Percentiles rank a stretch among this genome's conserved stretches.
These are phyloP conservation scores for Ceratopteris richardii DNA, from an alignment of 75 land plant genomes.

Conservation along the genomic window DNA sequence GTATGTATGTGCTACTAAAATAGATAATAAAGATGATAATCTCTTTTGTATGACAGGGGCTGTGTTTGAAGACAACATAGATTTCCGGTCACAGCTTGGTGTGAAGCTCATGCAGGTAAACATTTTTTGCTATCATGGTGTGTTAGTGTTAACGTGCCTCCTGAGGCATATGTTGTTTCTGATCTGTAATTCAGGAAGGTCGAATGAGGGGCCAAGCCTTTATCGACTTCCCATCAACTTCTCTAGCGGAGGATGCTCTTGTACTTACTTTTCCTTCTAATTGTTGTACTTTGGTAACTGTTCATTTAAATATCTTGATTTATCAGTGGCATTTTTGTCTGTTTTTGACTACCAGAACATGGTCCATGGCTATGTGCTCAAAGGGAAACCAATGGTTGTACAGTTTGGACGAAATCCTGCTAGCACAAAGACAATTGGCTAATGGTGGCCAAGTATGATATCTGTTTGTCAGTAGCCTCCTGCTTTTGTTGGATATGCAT, in stretches of 20 bases:
- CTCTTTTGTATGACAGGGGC: slow-evolving; percentile 44
- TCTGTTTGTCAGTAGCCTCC: no score
- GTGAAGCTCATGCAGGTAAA: slow-evolving; percentile 89
- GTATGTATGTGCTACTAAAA: not conserved
- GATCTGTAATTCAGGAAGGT: slow-evolving; percentile 20
- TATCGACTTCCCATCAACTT: slow-evolving; percentile 84
- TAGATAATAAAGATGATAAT: not conserved
- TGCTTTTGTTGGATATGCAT: no score
- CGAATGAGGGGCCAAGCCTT: slow-evolving; percentile 74
- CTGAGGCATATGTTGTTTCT: not conserved
- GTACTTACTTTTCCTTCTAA: slow-evolving; percentile 25
- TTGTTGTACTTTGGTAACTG: no score
- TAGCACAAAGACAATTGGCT: slow-evolving; percentile 11
- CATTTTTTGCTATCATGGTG: not conserved
- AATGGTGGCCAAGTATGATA: no score
- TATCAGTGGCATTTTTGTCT: not conserved
- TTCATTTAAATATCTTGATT: no score
- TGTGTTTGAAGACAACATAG: slow-evolving; percentile 55
- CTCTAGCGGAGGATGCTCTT: slow-evolving; percentile 75
- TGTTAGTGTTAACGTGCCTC: not conserved
- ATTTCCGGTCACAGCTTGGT: slow-evolving; percentile 45
- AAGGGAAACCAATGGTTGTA: slow-evolving; percentile 91
- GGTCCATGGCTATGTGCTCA: slow-evolving; percentile 82
- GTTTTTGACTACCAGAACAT: slow-evolving; percentile 36
- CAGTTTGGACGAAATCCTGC: slow-evolving; percentile 83